phyloP scores from a whole-genome alignment of 306 rosid genomes.

The Medicago arabica region DNA sequence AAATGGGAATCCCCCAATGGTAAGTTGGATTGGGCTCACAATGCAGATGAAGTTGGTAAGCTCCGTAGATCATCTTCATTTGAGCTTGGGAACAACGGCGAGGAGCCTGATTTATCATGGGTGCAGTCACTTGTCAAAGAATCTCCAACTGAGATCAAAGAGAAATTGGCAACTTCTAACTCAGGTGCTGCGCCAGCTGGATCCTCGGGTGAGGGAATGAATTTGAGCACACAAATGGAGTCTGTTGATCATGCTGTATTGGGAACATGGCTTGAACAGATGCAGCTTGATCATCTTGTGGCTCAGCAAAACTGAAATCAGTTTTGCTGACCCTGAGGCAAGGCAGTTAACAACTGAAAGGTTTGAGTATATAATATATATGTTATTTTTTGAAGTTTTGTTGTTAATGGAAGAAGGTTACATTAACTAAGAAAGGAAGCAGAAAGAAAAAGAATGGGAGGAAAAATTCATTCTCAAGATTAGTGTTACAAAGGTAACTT shows the following conservation, averaged over 20 bases:
- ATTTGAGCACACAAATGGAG: constrained; percentile 53
- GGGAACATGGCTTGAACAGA: constrained; percentile 52
- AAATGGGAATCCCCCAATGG: constrained; percentile 89
- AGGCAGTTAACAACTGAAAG: constrained; percentile 44
- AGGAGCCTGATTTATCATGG: constrained; percentile 97
- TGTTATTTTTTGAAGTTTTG: constrained; percentile 46
- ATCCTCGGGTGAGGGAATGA: constrained; percentile 56
- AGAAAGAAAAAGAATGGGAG: constrained; percentile 31
- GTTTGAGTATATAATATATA: constrained; percentile 45
- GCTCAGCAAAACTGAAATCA: constrained; percentile 51
- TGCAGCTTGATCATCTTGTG: constrained; percentile 52
- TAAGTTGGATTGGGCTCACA: constrained; percentile 78
- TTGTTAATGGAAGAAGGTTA: constrained; percentile 41
- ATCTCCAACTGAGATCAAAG: constrained; percentile 83
- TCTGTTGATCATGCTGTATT: constrained; percentile 48
- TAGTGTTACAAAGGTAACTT: constrained; percentile 49
- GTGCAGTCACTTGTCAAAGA: constrained; percentile 95
- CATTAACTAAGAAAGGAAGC: constrained; percentile 48
- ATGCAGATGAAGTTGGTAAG: constrained; percentile 72
- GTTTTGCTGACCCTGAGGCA: constrained; percentile 44
- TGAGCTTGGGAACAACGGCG: constrained; percentile 86
- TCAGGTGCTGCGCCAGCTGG: constrained; percentile 50
- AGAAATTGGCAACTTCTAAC: constrained; percentile 49
- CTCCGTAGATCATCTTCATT: constrained; percentile 83
- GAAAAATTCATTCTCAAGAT: constrained; percentile 34